Evolutionary conservation across 192 early-diverging fungal species (phyloP).

Genomic region (Powellomyces hirtus): DNA sequence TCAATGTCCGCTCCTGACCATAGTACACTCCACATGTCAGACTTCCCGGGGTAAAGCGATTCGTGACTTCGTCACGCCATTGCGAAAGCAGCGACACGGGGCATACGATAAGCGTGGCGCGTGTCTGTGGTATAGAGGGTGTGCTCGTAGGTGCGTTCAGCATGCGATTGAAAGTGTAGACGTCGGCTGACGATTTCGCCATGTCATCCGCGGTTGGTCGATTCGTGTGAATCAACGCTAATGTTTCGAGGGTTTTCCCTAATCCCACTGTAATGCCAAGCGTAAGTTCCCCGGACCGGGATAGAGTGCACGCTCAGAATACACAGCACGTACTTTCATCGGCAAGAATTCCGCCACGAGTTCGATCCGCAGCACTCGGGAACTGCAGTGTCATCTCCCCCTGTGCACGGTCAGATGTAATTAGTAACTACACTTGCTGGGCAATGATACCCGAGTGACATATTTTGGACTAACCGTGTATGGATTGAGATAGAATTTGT

Average conservation of each 20-base stretch:
- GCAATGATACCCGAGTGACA: too few species aligned
- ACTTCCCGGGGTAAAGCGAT: not conserved
- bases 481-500: constrained; percentile 31
- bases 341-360: constrained; percentile 40
- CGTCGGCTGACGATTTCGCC: not conserved
- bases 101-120: constrained; percentile 36
- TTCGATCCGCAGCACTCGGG: constrained; percentile 24
- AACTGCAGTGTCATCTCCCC: constrained; percentile 27
- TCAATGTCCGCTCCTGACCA: constrained; percentile 8
- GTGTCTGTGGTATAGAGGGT: not conserved
- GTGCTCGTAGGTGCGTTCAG: not conserved
- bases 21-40: constrained; percentile 25
- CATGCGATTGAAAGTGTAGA: not conserved
- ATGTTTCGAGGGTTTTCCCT: constrained; percentile 40
- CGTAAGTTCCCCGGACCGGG: too few species aligned
- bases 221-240: constrained; percentile 41
- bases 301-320: too few species aligned
- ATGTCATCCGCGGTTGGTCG: not conserved
- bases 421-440: too few species aligned
- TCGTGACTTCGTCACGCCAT: constrained; percentile 26
- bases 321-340: constrained; percentile 30
- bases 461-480: too few species aligned
- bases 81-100: constrained; percentile 36
- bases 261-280: constrained; percentile 24
- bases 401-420: too few species aligned